Conservation (phyloP, 257 asterid species). For the Plantago ovata region DNA sequence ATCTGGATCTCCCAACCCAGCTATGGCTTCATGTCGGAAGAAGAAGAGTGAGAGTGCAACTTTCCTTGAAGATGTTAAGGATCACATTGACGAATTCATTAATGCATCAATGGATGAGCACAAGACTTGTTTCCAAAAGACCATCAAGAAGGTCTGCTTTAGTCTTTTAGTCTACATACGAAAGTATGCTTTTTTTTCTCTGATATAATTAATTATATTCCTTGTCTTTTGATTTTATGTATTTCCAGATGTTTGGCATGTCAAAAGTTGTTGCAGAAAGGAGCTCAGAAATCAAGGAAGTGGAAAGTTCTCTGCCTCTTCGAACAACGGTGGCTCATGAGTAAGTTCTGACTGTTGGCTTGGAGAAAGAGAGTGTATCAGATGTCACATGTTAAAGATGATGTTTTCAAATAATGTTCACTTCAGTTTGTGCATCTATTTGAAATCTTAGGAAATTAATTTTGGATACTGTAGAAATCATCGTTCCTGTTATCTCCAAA, state of each 20-base stretch:
- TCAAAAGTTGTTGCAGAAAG: conserved; percentile 82
- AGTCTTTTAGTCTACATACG: not conserved
- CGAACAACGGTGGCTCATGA: conserved; percentile 53
- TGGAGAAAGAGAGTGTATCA: not conserved
- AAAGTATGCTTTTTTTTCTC: not conserved
- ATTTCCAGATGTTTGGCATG: conserved; percentile 81
- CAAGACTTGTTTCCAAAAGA: conserved; percentile 87
- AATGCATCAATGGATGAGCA: conserved; percentile 94
- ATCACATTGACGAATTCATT: conserved; percentile 80
- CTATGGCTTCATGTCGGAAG: conserved; percentile 69
- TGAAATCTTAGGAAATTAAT: not conserved
- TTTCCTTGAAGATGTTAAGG: conserved; percentile 74
- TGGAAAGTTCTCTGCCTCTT: conserved; percentile 78
- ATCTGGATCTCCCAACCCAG: conserved; percentile 38
- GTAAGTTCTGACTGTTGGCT: conserved; percentile 27
- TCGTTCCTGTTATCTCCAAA: not conserved
- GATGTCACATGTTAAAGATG: conserved; percentile 1
- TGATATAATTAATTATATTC: not conserved
- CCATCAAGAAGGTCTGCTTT: conserved; percentile 61
- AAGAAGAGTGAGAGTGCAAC: conserved; percentile 66
- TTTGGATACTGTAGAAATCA: not conserved
- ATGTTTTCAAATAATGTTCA: not conserved
- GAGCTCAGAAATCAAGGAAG: conserved; percentile 51
- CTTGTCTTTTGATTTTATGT: conserved; percentile 12
- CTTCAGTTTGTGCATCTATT: not conserved